Percentiles rank a stretch among this genome's conserved stretches.
Conservation (phyloP, 441 rosid species). For the Adansonia rubrostipa region DNA sequence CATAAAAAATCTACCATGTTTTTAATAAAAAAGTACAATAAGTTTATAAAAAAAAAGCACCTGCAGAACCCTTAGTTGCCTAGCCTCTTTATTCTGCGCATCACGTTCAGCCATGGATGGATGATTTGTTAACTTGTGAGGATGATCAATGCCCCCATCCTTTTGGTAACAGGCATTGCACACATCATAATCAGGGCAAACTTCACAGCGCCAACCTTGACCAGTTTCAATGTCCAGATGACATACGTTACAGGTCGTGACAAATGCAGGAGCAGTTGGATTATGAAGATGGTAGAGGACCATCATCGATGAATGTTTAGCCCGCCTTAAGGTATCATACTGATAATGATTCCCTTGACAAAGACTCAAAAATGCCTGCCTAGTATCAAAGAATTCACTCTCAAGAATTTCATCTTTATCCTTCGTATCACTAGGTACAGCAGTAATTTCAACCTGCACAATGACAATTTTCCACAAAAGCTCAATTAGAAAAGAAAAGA, state of each 20-base stretch:
- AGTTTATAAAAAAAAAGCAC: conserved; percentile 39
- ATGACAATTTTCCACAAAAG: conserved; percentile 29
- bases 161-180: conserved; percentile 89
- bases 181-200: conserved; percentile 97
- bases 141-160: conserved; percentile 94
- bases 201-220: conserved; percentile 99
- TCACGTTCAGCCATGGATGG: conserved; percentile 93
- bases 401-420: conserved; percentile 97
- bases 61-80: conserved; percentile 89
- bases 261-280: conserved; percentile 99
- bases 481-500: not conserved
- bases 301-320: conserved; percentile 99
- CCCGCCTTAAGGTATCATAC: conserved; percentile 96
- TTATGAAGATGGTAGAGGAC: conserved; percentile 99
- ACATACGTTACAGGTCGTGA: conserved; percentile 84
- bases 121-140: conserved; percentile 96
- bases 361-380: conserved; percentile 98
- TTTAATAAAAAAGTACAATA: not conserved
- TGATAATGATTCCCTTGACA: conserved; percentile 99
- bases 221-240: conserved; percentile 97
- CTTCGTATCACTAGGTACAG: conserved; percentile 80
- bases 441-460: conserved; percentile 74
- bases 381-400: conserved; percentile 98
- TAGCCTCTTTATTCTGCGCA: conserved; percentile 98
- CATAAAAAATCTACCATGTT: not conserved